These are phyloP conservation scores for Moesziomyces sp. DNA, from an alignment of 1,284 basidiomycete species.

Conservation along the genomic window DNA sequence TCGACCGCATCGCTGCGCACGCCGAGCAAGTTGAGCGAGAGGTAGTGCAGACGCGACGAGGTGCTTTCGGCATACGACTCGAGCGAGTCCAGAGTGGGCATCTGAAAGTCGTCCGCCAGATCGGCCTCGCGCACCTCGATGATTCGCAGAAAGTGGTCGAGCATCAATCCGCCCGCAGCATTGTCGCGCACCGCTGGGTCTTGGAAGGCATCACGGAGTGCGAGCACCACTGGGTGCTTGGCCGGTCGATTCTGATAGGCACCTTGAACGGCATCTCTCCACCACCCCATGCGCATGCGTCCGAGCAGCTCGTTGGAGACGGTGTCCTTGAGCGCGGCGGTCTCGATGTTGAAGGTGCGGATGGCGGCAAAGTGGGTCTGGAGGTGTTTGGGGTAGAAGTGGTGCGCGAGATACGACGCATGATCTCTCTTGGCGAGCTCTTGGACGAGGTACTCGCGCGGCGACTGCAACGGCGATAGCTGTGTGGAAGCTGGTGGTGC, in stretches of 20 bases:
- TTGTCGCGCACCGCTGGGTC: conserved; percentile 53
- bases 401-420: conserved; percentile 59
- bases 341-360: conserved; percentile 62
- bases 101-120: conserved; percentile 51
- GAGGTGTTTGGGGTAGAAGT: conserved; percentile 57
- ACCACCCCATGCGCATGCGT: conserved; percentile 65
- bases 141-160: conserved; percentile 65
- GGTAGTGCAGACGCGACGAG: conserved; percentile 58
- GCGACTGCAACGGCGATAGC: conserved; percentile 42
- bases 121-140: conserved; percentile 64
- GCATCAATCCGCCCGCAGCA: conserved; percentile 54
- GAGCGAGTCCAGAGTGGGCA: conserved; percentile 57
- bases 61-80: conserved; percentile 63
- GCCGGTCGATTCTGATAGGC: conserved; percentile 59
- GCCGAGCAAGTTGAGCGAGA: conserved; percentile 58
- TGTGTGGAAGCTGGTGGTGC: conserved; percentile 34
- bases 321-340: conserved; percentile 58
- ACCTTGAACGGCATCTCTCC: conserved; percentile 62
- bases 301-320: conserved; percentile 65
- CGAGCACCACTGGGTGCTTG: conserved; percentile 60
- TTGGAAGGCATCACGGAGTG: conserved; percentile 58
- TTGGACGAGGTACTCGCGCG: conserved; percentile 26
- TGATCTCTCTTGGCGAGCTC: conserved; percentile 52
- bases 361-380: conserved; percentile 64
- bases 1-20: conserved; percentile 46